These are phyloP conservation scores for Fraxinus cuspidata DNA, from an alignment of 257 asterid genomes.

Conservation along the genomic window DNA sequence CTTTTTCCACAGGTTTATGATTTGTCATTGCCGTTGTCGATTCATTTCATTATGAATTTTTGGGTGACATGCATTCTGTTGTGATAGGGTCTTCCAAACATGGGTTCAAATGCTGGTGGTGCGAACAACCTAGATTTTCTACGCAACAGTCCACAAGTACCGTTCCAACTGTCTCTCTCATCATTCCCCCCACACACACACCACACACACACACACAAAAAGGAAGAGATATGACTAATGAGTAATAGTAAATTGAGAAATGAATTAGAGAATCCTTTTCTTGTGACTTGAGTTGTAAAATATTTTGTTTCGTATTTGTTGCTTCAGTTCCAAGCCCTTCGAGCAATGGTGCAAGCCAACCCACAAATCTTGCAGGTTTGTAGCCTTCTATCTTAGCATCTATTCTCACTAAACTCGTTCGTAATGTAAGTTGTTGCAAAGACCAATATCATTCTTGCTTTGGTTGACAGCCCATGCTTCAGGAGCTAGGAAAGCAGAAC, in stretches of 20 bases:
- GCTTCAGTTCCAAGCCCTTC: conserved; percentile 7
- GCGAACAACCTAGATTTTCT: conserved; percentile 11
- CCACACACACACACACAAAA: neutral
- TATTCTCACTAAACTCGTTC: neutral
- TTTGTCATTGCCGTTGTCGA: neutral
- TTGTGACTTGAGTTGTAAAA: neutral
- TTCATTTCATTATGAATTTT: neutral
- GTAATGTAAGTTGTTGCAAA: conserved; percentile 13
- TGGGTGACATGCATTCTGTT: neutral
- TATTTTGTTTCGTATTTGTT: neutral
- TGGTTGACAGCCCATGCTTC: conserved; percentile 82
- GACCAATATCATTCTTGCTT: conserved; percentile 24
- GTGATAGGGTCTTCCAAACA: conserved; percentile 1
- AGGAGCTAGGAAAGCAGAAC: conserved; percentile 82
- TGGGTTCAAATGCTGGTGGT: conserved; percentile 14
- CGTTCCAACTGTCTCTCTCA: neutral
- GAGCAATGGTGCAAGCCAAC: conserved; percentile 11
- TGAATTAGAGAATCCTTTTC: neutral
- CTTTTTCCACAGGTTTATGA: conserved; percentile 76
- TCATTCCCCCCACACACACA: neutral
- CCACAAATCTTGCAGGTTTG: conserved; percentile 38
- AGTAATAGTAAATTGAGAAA: neutral
- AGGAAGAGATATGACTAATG: neutral
- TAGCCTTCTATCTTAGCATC: neutral
- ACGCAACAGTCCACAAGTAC: conserved; percentile 11